A percentile compares a stretch with the other conserved stretches of the same genome.
phyloP scores from a whole-genome alignment of 2,329 filamentous ascomycete species.

The Neospermospora avenae region DNA sequence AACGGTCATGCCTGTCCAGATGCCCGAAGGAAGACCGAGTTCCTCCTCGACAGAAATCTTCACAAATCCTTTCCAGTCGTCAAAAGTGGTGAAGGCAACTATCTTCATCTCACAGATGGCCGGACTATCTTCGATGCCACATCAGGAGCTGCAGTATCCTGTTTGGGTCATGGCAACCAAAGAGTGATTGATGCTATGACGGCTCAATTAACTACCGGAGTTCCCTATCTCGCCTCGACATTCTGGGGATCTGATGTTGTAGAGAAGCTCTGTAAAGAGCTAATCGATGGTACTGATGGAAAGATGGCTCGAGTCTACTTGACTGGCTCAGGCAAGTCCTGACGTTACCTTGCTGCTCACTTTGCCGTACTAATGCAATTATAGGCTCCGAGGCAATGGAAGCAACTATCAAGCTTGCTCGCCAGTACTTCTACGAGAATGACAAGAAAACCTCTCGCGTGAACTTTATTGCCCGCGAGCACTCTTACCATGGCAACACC shows the following conservation, averaged over 20 bases:
- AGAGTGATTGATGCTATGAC: conserved; percentile 58
- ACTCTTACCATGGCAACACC: conserved; percentile 70
- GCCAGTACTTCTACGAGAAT: conserved; percentile 63
- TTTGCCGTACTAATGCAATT: neutral
- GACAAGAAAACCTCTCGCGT: conserved; percentile 43
- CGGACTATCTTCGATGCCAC: conserved; percentile 67
- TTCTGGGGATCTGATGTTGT: conserved; percentile 54
- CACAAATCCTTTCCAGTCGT: conserved; percentile 32
- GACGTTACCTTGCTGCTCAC: neutral
- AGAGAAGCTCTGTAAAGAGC: conserved; percentile 44
- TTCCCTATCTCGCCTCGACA: conserved; percentile 57
- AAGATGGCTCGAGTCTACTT: conserved; percentile 54
- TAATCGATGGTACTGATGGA: conserved; percentile 40
- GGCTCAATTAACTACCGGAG: conserved; percentile 51
- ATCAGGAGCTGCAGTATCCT: conserved; percentile 69
- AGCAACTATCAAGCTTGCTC: conserved; percentile 62
- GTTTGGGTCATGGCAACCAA: conserved; percentile 64
- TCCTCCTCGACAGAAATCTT: conserved; percentile 30
- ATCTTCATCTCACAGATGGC: conserved; percentile 40
- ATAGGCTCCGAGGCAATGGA: conserved; percentile 67
- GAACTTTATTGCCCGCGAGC: conserved; percentile 61
- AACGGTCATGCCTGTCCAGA: conserved; percentile 8
- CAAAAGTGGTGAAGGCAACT: conserved; percentile 28
- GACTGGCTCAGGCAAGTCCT: conserved; percentile 50
- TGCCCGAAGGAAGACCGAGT: conserved; percentile 20